Base-by-base conservation (phyloP, 495 filamentous ascomycete species). In the Platismatia glauca region DNA sequence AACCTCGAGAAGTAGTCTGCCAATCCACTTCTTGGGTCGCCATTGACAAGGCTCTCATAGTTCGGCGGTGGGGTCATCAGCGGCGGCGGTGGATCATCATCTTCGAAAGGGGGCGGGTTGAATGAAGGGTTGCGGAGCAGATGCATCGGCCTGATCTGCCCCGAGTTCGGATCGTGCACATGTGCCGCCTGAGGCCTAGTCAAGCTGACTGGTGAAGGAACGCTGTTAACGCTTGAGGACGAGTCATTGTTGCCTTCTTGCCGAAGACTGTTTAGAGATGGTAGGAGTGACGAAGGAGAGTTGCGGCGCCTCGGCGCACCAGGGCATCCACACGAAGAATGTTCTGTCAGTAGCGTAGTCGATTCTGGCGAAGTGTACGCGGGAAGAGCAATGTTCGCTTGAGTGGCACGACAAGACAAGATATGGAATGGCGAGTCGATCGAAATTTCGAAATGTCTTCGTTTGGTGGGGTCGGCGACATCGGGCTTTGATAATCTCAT, bases 371-470 rank as follows among this genome's bases (percentile, higher is more conserved):
- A 81, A 31, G 83, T 85, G 68, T 98, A 98, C 24, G 89, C 88
- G 1, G 94, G 94, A 18, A 98, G 83, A 34, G 85, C 83, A 24
- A 89, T 94, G 73, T 97, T 97, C 29, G 90, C 89, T 71, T 91
- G 87, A 1, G 91, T 94, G 12, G 95, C 94, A 56, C 85, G 90
- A 75, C 94, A 98, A 64, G 91, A 93, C 29, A 98, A 88, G 43
- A 97, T 88, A 65, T 96, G 92, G 71, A 97, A 95, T 12, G 94
- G 94, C 18, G 91, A 96, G 75, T 98, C 94, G 67, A 98, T 98
- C 62, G 94, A 97, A 66, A 98, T 98, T 72, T 98, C 94, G 64
- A 97, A 98, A 71, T 97, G 95, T 31, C 94, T 84, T 55, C 94
- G 84, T 59, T 92, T 94, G 7, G 78, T 77, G 1, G 94, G 85